Evolutionary conservation across 495 filamentous ascomycete species (phyloP).

Genomic region (Evernia prunastri): DNA sequence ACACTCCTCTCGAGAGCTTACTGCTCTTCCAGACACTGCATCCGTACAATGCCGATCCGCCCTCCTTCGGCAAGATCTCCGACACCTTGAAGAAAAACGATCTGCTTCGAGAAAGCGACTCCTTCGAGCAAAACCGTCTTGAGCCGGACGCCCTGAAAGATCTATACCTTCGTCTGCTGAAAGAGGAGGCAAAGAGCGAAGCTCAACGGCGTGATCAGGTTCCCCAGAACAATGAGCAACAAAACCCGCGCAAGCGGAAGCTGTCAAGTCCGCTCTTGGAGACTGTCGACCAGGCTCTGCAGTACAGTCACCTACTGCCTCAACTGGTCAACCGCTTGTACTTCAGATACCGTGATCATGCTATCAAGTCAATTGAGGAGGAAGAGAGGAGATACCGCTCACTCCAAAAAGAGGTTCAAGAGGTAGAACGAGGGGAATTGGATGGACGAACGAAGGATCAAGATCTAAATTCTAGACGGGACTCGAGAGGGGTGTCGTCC

Average conservation of each 20-base stretch:
- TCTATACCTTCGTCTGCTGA: constrained; percentile 66
- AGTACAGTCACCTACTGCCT: constrained; percentile 60
- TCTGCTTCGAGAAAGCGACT: constrained; percentile 57
- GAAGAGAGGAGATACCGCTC: constrained; percentile 63
- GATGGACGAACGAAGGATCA: constrained; percentile 35
- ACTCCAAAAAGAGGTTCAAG: constrained; percentile 59
- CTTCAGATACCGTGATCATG: constrained; percentile 59
- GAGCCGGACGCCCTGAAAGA: constrained; percentile 71
- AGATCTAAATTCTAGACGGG: constrained; percentile 16
- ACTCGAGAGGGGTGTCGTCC: constrained; percentile 21
- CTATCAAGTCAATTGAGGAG: constrained; percentile 61
- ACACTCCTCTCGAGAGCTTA: constrained; percentile 82
- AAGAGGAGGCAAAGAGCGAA: constrained; percentile 56
- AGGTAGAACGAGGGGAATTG: constrained; percentile 55
- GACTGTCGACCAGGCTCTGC: constrained; percentile 55
- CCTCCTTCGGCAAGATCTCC: constrained; percentile 67
- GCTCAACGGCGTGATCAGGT: constrained; percentile 2
- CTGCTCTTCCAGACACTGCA: constrained; percentile 83
- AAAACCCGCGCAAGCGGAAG: constrained; percentile 64
- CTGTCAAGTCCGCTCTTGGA: constrained; percentile 57
- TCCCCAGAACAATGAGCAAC: constrained; percentile 34
- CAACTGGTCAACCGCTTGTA: constrained; percentile 66
- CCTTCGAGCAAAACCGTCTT: constrained; percentile 66
- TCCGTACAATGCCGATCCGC: constrained; percentile 53
- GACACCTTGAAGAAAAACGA: constrained; percentile 63